Evolutionary conservation across 2,329 filamentous ascomycete species (phyloP).

Genomic region (Penicillium griseofulvum): DNA sequence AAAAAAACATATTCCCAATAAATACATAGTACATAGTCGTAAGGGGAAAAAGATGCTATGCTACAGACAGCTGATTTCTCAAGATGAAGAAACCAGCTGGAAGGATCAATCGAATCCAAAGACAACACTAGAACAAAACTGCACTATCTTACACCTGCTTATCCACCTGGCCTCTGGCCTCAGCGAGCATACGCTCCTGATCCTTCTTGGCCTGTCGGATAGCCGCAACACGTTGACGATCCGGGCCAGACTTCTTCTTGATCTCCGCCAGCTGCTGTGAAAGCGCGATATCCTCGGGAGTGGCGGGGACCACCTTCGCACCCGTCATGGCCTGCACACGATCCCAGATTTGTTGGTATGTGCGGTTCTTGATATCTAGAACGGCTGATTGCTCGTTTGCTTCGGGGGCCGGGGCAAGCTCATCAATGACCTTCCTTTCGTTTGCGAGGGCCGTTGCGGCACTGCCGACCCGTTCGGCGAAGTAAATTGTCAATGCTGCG

Average conservation of each 20-base stretch:
- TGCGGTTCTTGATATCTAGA: constrained; percentile 40
- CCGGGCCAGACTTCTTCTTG: constrained; percentile 36
- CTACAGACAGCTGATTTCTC: constrained; percentile 20
- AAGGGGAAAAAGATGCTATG: constrained; percentile 24
- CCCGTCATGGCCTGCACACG: constrained; percentile 43
- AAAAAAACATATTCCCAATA: constrained; percentile 16
- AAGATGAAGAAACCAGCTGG: constrained; percentile 10
- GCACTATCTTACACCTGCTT: constrained; percentile 31
- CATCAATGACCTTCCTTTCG: constrained; percentile 28
- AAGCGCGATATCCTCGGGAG: constrained; percentile 36
- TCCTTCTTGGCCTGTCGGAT: constrained; percentile 47
- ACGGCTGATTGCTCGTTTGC: constrained; percentile 33
- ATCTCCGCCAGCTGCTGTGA: constrained; percentile 37
- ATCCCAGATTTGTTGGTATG: constrained; percentile 44
- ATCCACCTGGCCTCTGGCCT: constrained; percentile 45
- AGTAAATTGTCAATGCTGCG: constrained; percentile 44
- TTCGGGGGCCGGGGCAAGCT: constrained; percentile 34
- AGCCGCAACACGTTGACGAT: constrained; percentile 39
- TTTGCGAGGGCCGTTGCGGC: constrained; percentile 26
- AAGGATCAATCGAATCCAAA: constrained; percentile 7
- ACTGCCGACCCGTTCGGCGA: constrained; percentile 33
- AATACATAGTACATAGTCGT: constrained; percentile 24
- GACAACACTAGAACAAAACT: constrained; percentile 8
- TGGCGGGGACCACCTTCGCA: constrained; percentile 36
- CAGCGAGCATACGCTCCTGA: constrained; percentile 45